Conservation (phyloP, 805 yeast species). For the Blastobotrys americana region DNA sequence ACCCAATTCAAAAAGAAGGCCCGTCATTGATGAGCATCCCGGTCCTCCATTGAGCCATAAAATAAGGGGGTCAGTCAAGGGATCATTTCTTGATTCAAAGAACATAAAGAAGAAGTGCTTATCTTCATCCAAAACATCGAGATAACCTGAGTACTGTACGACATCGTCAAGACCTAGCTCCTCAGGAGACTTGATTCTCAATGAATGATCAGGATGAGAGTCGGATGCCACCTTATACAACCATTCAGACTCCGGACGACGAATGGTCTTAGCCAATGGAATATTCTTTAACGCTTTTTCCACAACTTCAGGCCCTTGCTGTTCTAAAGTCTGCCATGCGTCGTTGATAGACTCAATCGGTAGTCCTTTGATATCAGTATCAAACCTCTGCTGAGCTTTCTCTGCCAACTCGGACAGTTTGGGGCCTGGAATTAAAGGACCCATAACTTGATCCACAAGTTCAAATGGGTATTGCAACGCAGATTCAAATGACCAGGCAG, state of each 20-base stretch:
- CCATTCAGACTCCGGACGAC: constrained; percentile 11
- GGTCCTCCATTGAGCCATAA: constrained; percentile 95
- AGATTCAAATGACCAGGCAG: neutral
- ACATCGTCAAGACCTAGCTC: constrained; percentile 73
- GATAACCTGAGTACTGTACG: constrained; percentile 77
- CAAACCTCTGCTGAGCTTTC: neutral
- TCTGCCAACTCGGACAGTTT: neutral
- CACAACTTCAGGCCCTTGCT: neutral
- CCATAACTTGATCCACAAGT: neutral
- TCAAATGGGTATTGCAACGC: neutral
- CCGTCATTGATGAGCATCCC: constrained; percentile 86
- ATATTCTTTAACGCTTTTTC: neutral
- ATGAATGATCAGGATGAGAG: constrained; percentile 33
- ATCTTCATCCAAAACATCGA: constrained; percentile 72
- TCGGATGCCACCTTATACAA: constrained; percentile 2
- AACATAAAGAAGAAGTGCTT: constrained; percentile 83
- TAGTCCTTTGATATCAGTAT: neutral
- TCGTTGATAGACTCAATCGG: neutral
- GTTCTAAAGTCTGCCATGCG: neutral
- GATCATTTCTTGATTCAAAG: constrained; percentile 84
- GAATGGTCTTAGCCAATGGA: neutral
- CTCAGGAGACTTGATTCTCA: constrained; percentile 61
- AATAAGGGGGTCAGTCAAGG: constrained; percentile 75
- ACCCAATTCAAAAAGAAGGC: constrained; percentile 80
- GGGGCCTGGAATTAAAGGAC: neutral